These are phyloP conservation scores for Cryptococcus hybrid DNA, from an alignment of 1,284 basidiomycete species.

Conservation along the genomic window DNA sequence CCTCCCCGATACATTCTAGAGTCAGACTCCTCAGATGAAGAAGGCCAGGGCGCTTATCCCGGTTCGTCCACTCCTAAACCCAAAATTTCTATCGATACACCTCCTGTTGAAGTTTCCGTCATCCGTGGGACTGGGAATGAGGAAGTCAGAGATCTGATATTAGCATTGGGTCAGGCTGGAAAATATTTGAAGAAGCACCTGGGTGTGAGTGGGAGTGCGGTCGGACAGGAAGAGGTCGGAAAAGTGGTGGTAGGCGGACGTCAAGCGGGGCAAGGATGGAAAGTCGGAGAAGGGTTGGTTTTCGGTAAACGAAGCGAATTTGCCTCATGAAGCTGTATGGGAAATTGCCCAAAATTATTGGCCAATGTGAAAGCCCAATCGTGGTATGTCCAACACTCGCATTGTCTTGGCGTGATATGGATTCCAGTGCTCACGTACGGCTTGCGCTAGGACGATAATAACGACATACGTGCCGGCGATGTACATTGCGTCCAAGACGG, in stretches of 20 bases:
- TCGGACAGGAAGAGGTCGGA: conserved; percentile 15
- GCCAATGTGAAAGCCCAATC: conserved; percentile 7
- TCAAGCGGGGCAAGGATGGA: not conserved
- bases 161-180: conserved; percentile 36
- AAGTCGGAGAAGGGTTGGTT: not conserved
- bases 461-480: conserved; percentile 41
- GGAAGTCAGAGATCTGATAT: not conserved
- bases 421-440: too few relatives aligned
- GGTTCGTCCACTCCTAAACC: conserved; percentile 9
- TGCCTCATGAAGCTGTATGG: conserved; percentile 9
- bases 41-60: conserved; percentile 41
- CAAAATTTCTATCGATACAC: conserved; percentile 1
- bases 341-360: conserved; percentile 5
- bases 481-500: conserved; percentile 29
- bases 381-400: conserved; percentile 17
- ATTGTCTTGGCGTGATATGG: too few relatives aligned
- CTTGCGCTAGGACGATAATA: conserved; percentile 28
- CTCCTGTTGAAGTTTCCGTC: not conserved
- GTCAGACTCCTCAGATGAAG: conserved; percentile 47
- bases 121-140: not conserved
- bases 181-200: conserved; percentile 21
- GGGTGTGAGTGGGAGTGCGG: conserved; percentile 2
- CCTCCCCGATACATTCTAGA: conserved; percentile 47
- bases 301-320: conserved; percentile 12
- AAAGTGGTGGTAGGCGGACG: not conserved